Evolutionary conservation across 176 grass and related monocot species (phyloP).

Genomic region (Dactylis glomerata): DNA sequence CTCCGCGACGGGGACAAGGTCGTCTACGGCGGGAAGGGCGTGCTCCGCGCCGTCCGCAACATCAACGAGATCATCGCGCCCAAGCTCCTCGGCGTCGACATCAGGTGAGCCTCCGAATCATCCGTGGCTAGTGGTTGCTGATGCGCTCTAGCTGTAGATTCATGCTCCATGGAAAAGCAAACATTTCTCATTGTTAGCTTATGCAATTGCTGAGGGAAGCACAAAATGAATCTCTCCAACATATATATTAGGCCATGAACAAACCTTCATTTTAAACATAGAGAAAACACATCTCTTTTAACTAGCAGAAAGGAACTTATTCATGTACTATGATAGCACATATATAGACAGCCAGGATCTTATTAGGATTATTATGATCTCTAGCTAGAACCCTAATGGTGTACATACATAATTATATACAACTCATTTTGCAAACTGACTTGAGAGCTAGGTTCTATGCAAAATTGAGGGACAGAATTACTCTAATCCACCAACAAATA

Average conservation of each 20-base stretch:
- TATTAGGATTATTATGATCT: not conserved
- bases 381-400: not conserved
- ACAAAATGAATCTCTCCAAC: not conserved
- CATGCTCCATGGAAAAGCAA: not conserved
- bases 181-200: not conserved
- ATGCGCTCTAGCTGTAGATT: too few species aligned
- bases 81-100: too few species aligned
- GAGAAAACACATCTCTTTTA: not conserved
- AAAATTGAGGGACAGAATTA: conserved; percentile 10
- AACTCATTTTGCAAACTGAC: conserved; percentile 2
- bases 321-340: not conserved
- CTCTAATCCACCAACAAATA: too few species aligned
- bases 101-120: too few species aligned
- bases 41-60: too few species aligned
- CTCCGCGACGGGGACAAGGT: too few species aligned
- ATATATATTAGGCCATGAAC: not conserved
- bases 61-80: too few species aligned
- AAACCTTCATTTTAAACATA: not conserved
- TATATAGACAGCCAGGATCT: not conserved
- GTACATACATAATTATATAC: conserved; percentile 12
- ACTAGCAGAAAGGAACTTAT: conserved; percentile 7
- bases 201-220: not conserved
- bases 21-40: too few species aligned
- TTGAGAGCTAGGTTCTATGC: not conserved
- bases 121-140: too few species aligned